Evolutionary conservation across 305 asterid genomes (phyloP).

Genomic region (Fraxinus latifolia): DNA sequence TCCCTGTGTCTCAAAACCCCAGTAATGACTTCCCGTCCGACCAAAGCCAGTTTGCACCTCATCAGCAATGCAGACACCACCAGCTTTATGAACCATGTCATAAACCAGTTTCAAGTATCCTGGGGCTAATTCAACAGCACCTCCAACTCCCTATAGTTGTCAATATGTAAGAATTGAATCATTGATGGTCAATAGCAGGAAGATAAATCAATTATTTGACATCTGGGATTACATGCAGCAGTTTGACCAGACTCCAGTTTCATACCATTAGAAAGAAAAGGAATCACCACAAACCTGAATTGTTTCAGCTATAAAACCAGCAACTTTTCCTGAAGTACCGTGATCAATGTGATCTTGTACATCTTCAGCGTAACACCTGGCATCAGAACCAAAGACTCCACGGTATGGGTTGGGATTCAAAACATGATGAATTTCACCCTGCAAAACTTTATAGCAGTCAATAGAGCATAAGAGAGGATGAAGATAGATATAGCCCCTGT

Average conservation of each 20-base stretch:
- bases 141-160: constrained; percentile 84
- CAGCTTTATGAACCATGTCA: constrained; percentile 79
- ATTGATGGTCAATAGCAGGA: constrained; percentile 17
- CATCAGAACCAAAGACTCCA: constrained; percentile 84
- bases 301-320: constrained; percentile 94
- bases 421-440: constrained; percentile 91
- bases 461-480: background rate
- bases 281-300: constrained; percentile 60
- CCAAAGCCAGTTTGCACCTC: constrained; percentile 99
- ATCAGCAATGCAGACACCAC: constrained; percentile 97
- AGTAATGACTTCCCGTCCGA: constrained; percentile 89
- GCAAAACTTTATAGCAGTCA: constrained; percentile 7
- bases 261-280: constrained; percentile 10
- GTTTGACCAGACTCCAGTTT: background rate
- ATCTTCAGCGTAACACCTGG: constrained; percentile 70
- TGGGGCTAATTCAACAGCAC: constrained; percentile 92
- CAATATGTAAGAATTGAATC: constrained; percentile 12
- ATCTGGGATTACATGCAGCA: background rate
- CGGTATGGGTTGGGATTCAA: constrained; percentile 92
- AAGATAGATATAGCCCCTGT: background rate
- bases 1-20: constrained; percentile 96
- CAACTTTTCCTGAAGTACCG: constrained; percentile 86
- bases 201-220: background rate
- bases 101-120: constrained; percentile 89
- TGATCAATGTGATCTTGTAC: constrained; percentile 94